Base-by-base conservation (phyloP, 306 rosid species). In the Pachyrhizus erosus region DNA sequence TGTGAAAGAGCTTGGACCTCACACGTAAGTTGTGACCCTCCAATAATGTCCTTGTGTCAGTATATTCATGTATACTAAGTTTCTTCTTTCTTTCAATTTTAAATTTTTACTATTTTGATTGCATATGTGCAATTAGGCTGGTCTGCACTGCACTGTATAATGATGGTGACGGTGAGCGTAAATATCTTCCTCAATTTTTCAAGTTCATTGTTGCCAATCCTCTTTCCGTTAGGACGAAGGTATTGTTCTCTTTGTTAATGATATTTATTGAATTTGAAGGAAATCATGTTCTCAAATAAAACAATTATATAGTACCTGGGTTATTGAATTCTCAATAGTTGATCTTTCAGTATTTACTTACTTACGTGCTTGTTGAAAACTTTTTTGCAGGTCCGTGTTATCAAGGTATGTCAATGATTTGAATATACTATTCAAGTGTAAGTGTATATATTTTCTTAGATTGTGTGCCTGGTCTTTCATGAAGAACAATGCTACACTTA, bases 1-100 rank as follows among this genome's bases (percentile, higher is more conserved):
- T 66, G 99, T 96, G 76, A 96, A 93, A 87, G 98, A 96, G 80
- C 98, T 96, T 33, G 99, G 99, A 77, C 91, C 98, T 85, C 98
- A 96, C 89, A 96, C 98, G 99, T 96, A 83, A 83, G 89, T 80
- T 65, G 65, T 54, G 51, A 11, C 55, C 67, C 39, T 55, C 60
- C 17, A 49, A 14, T 69, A 62, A 70, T 34, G 9, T 23, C 57
- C 18, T 69, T 82, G 46, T 73, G 17, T 57, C 7, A 15, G 23
- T 21, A 23, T 64, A 14, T 42, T 27, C 46, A 23, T 81, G 79
- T 55, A 43, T 73, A 39, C 37, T 64, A 20, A 13, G 31, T 74
- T 76, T 24, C 17, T 76, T 55, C 23, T 40, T 77, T 43, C 49
- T 17, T 21, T 49, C 42, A 26, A 79, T 57, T 73, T 23, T 61